These are phyloP conservation scores for Boletus insuetus DNA, from an alignment of 768 basidiomycete species.

Conservation along the genomic window DNA sequence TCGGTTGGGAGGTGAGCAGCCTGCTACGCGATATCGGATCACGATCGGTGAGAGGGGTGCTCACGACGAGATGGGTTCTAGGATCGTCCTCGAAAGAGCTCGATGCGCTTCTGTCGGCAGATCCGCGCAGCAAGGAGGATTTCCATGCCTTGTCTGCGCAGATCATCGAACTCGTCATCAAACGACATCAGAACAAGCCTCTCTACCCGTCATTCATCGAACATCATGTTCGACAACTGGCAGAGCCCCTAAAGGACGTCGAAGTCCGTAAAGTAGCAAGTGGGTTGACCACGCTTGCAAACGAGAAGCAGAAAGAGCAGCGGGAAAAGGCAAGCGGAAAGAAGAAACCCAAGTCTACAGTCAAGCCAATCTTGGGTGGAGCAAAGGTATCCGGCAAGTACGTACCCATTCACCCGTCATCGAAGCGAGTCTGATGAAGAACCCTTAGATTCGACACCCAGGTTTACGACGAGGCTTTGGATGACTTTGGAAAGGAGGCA, in stretches of 20 bases:
- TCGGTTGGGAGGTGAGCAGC: slow-evolving; percentile 54
- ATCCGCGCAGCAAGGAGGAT: slow-evolving; percentile 89
- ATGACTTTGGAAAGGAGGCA: slow-evolving; percentile 73
- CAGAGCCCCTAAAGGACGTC: slow-evolving; percentile 77
- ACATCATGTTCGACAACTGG: slow-evolving; percentile 73
- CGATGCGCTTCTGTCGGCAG: slow-evolving; percentile 67
- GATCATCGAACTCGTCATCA: slow-evolving; percentile 73
- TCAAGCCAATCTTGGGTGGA: slow-evolving; percentile 76
- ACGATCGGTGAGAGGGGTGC: neutral
- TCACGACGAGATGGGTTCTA: slow-evolving; percentile 26
- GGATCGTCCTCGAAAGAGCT: slow-evolving; percentile 69
- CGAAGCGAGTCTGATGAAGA: slow-evolving; percentile 12
- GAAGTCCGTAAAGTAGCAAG: slow-evolving; percentile 90
- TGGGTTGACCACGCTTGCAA: slow-evolving; percentile 80
- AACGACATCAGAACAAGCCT: slow-evolving; percentile 78
- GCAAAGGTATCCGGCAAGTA: slow-evolving; percentile 66
- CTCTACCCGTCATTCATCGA: slow-evolving; percentile 84
- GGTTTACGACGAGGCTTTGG: slow-evolving; percentile 84
- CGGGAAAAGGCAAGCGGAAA: slow-evolving; percentile 84
- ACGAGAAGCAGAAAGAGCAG: slow-evolving; percentile 93
- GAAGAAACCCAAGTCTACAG: slow-evolving; percentile 74
- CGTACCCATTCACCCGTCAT: slow-evolving; percentile 18
- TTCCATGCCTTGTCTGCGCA: slow-evolving; percentile 70
- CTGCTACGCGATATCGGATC: neutral
- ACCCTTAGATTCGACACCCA: slow-evolving; percentile 67